Conservation (phyloP, 495 filamentous ascomycete genomes). For the Platismatia glauca region DNA sequence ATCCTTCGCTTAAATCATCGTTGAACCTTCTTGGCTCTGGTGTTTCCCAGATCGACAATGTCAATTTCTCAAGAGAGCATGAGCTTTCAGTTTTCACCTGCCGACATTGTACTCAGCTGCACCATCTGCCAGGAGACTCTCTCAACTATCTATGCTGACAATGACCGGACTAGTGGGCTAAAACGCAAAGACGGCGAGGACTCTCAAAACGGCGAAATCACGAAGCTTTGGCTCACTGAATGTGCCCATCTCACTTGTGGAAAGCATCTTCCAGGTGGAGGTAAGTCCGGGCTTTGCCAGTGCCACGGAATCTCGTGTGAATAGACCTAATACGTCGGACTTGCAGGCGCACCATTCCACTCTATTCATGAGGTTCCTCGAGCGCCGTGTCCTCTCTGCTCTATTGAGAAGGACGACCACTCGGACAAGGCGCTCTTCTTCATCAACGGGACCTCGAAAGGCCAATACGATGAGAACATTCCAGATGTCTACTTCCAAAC, state of each 20-base stretch:
- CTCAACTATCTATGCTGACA: slow-evolving; percentile 30
- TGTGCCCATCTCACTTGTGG: slow-evolving; percentile 38
- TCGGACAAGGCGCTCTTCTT: slow-evolving; percentile 31
- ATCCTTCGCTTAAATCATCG: not conserved
- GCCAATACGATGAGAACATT: slow-evolving; percentile 33
- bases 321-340: not conserved
- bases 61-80: not conserved
- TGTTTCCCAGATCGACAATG: not conserved
- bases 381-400: slow-evolving; percentile 36
- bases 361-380: slow-evolving; percentile 27
- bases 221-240: slow-evolving; percentile 35
- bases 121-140: slow-evolving; percentile 32
- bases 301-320: not conserved
- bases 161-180: slow-evolving; percentile 26
- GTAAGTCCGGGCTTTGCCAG: slow-evolving; percentile 20
- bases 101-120: slow-evolving; percentile 38
- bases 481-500: slow-evolving; percentile 30
- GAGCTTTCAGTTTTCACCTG: slow-evolving; percentile 1
- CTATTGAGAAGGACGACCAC: slow-evolving; percentile 26
- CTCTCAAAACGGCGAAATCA: slow-evolving; percentile 25
- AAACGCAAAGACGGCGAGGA: slow-evolving; percentile 26
- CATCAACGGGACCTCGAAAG: slow-evolving; percentile 29
- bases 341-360: slow-evolving; percentile 35
- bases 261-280: slow-evolving; percentile 37
- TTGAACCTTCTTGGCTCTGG: not conserved